phyloP scores from a whole-genome alignment of 1,139 yeast genomes.

The Blastobotrys elegans region DNA sequence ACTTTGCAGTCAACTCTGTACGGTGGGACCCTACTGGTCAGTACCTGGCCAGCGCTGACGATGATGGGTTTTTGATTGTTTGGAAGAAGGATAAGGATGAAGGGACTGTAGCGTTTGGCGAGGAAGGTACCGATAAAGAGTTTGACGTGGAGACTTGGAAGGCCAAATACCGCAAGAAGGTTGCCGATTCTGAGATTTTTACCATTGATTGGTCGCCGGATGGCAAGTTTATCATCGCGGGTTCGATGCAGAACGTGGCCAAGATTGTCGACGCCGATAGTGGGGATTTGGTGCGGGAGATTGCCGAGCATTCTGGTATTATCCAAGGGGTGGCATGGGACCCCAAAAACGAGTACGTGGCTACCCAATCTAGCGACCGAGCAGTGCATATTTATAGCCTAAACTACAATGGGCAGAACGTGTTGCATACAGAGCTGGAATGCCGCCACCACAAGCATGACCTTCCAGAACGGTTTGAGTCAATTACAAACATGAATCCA shows the following conservation, averaged over 20 bases:
- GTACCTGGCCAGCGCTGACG: slow-evolving; percentile 83
- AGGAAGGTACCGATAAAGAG: slow-evolving; percentile 18
- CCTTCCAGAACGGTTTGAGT: not conserved
- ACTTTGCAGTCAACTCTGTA: slow-evolving; percentile 91
- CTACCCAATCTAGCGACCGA: slow-evolving; percentile 89
- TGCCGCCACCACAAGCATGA: slow-evolving; percentile 23
- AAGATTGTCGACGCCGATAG: slow-evolving; percentile 57
- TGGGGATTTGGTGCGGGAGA: slow-evolving; percentile 57
- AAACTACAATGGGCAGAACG: slow-evolving; percentile 32
- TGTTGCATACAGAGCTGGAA: slow-evolving; percentile 28
- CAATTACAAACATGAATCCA: not conserved
- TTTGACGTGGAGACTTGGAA: slow-evolving; percentile 61
- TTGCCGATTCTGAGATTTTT: slow-evolving; percentile 55
- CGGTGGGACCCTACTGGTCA: slow-evolving; percentile 62
- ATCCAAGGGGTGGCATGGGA: slow-evolving; percentile 98
- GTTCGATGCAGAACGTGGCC: slow-evolving; percentile 84
- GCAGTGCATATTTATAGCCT: slow-evolving; percentile 62
- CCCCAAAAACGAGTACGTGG: slow-evolving; percentile 68
- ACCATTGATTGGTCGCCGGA: slow-evolving; percentile 93
- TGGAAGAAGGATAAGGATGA: slow-evolving; percentile 56
- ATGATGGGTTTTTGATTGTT: slow-evolving; percentile 80
- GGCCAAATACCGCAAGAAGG: slow-evolving; percentile 33
- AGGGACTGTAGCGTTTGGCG: slow-evolving; percentile 45
- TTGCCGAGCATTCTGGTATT: slow-evolving; percentile 76
- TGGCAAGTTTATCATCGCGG: slow-evolving; percentile 68